A percentile compares a stretch with the other conserved stretches of the same genome.
Conservation (phyloP, 495 filamentous ascomycete species). For the Aspergillus funiculosus region DNA sequence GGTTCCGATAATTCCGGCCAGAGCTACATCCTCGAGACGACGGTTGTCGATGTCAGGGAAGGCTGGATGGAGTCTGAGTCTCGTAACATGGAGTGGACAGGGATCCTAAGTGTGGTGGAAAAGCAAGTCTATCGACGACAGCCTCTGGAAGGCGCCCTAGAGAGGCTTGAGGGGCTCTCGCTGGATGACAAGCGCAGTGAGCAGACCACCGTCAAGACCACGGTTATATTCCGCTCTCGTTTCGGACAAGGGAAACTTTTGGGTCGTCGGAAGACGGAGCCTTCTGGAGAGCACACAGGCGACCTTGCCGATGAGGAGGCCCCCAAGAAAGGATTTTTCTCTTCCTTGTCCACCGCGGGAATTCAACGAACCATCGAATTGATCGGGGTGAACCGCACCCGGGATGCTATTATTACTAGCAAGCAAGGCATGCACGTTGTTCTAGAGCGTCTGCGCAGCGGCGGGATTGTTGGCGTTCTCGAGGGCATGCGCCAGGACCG, state of each 20-base stretch:
- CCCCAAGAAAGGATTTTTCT: slow-evolving; percentile 58
- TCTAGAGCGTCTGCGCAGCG: slow-evolving; percentile 72
- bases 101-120: slow-evolving; percentile 88
- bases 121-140: slow-evolving; percentile 67
- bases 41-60: slow-evolving; percentile 79
- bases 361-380: slow-evolving; percentile 86
- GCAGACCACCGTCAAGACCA: slow-evolving; percentile 77
- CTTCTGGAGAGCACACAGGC: slow-evolving; percentile 19
- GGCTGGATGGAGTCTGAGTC: slow-evolving; percentile 86
- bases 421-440: slow-evolving; percentile 95
- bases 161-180: slow-evolving; percentile 24
- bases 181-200: slow-evolving; percentile 43
- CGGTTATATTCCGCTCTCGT: slow-evolving; percentile 76
- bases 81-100: slow-evolving; percentile 82
- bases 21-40: slow-evolving; percentile 88
- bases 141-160: slow-evolving; percentile 19
- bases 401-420: slow-evolving; percentile 76
- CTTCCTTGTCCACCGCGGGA: slow-evolving; percentile 68
- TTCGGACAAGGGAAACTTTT: slow-evolving; percentile 69
- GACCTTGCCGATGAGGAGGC: slow-evolving; percentile 48
- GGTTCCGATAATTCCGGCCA: slow-evolving; percentile 65
- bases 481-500: slow-evolving; percentile 76
- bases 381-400: slow-evolving; percentile 76
- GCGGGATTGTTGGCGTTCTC: slow-evolving; percentile 77
- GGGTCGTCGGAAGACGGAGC: slow-evolving; percentile 38